phyloP scores from a whole-genome alignment of 2,329 filamentous ascomycete species.

The Apiospora hydei region DNA sequence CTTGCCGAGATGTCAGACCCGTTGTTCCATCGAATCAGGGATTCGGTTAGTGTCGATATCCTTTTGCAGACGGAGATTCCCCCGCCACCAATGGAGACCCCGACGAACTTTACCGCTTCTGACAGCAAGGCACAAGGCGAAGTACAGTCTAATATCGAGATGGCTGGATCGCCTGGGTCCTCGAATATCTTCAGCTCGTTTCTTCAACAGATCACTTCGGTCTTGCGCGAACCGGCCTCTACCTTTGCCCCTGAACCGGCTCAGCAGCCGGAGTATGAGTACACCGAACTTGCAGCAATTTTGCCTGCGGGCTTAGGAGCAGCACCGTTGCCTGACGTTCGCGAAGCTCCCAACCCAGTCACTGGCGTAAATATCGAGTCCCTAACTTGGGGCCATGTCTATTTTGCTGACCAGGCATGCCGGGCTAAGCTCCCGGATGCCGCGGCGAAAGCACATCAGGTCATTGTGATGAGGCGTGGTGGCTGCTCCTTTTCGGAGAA shows the following conservation, averaged over 20 bases:
- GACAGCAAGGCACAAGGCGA: slow-evolving; percentile 40
- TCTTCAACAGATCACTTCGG: slow-evolving; percentile 54
- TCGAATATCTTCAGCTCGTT: slow-evolving; percentile 50
- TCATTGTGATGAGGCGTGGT: slow-evolving; percentile 84
- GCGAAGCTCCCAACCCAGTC: slow-evolving; percentile 59
- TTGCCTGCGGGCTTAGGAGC: slow-evolving; percentile 65
- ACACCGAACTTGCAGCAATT: slow-evolving; percentile 61
- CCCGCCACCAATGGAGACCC: slow-evolving; percentile 20
- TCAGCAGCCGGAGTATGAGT: slow-evolving; percentile 42
- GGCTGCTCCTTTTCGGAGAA: slow-evolving; percentile 87
- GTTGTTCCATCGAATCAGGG: slow-evolving; percentile 80
- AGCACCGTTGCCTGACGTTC: slow-evolving; percentile 72
- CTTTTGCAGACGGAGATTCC: slow-evolving; percentile 62
- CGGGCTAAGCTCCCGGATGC: slow-evolving; percentile 60
- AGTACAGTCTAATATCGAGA: slow-evolving; percentile 33
- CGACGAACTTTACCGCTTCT: slow-evolving; percentile 37
- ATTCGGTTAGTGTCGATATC: slow-evolving; percentile 76
- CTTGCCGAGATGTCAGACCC: slow-evolving; percentile 81
- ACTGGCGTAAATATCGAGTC: slow-evolving; percentile 45
- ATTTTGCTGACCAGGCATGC: slow-evolving; percentile 75
- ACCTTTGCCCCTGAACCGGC: slow-evolving; percentile 47
- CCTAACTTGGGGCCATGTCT: slow-evolving; percentile 75
- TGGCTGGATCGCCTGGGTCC: slow-evolving; percentile 26
- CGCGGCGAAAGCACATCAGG: slow-evolving; percentile 66
- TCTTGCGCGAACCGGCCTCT: slow-evolving; percentile 52